These are phyloP conservation scores for Jimgerdemannia flammicorona DNA, from an alignment of 192 early-diverging fungal genomes.

Conservation along the genomic window DNA sequence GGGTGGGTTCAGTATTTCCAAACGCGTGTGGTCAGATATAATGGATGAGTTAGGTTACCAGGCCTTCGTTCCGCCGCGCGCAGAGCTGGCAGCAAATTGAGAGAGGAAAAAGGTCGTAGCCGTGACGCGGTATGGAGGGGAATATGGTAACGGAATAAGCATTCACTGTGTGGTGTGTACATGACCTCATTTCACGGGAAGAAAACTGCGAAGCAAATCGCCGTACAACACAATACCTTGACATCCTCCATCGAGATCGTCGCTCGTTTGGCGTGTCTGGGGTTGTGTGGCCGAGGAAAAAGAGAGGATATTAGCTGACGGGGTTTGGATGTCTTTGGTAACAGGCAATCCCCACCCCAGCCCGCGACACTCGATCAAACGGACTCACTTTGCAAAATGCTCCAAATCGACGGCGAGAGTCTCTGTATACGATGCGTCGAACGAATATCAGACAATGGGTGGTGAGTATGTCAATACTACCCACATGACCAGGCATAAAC, in stretches of 20 bases:
- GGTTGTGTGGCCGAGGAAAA: background rate
- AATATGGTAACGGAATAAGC: background rate
- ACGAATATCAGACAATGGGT: background rate
- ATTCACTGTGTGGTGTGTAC: too few relatives aligned
- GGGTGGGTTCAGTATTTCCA: background rate
- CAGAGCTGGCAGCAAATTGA: conserved; percentile 17
- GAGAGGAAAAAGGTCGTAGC: background rate
- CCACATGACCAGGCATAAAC: background rate
- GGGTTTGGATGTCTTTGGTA: background rate
- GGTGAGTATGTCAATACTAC: background rate
- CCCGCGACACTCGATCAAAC: background rate
- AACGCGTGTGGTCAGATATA: background rate
- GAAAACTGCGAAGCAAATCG: too few relatives aligned
- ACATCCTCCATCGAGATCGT: conserved; percentile 37
- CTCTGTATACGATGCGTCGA: conserved; percentile 13
- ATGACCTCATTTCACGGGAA: too few relatives aligned
- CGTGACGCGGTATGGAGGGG: background rate
- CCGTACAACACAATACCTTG: conserved; percentile 22
- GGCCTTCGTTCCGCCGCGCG: conserved; percentile 32
- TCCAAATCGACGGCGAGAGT: conserved; percentile 34
- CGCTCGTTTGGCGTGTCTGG: conserved; percentile 38
- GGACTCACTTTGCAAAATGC: conserved; percentile 30
- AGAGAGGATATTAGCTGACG: background rate
- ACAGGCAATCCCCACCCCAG: background rate
- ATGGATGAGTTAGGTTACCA: conserved; percentile 22